phyloP scores from a whole-genome alignment of 768 basidiomycete species.

The Mycena sanguinolenta region DNA sequence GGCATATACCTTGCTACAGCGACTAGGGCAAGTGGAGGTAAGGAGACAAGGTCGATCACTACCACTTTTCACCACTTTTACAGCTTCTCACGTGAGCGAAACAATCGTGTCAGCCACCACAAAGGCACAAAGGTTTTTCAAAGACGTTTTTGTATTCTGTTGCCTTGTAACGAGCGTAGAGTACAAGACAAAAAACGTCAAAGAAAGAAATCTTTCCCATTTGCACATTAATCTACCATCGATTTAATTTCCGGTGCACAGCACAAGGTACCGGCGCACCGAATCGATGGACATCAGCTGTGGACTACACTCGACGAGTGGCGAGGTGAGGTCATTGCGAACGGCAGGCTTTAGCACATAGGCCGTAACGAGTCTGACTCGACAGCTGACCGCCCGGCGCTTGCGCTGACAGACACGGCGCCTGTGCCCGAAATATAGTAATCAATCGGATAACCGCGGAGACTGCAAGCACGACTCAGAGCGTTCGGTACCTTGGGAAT shows the following conservation, averaged over 20 bases:
- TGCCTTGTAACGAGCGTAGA: neutral
- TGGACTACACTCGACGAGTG: neutral
- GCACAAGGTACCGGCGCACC: neutral
- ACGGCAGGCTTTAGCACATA: neutral
- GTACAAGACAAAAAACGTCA: neutral
- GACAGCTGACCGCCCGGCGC: neutral
- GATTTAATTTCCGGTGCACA: conserved; percentile 3
- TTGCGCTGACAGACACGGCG: neutral
- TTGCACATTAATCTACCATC: conserved; percentile 1
- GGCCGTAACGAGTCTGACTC: neutral
- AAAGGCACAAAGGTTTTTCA: neutral
- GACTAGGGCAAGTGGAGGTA: neutral
- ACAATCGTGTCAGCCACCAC: neutral
- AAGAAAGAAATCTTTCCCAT: neutral
- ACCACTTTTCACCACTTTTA: neutral
- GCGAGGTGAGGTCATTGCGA: neutral
- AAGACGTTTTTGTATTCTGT: neutral
- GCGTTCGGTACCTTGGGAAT: neutral
- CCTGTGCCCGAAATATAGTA: no score
- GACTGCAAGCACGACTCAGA: neutral
- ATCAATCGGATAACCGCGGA: neutral
- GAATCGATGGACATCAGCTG: neutral
- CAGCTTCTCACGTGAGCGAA: conserved; percentile 2
- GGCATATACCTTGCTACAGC: neutral
- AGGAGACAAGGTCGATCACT: neutral